Conservation (phyloP, 2,329 filamentous ascomycete genomes). For the Fusarium abutilonis region DNA sequence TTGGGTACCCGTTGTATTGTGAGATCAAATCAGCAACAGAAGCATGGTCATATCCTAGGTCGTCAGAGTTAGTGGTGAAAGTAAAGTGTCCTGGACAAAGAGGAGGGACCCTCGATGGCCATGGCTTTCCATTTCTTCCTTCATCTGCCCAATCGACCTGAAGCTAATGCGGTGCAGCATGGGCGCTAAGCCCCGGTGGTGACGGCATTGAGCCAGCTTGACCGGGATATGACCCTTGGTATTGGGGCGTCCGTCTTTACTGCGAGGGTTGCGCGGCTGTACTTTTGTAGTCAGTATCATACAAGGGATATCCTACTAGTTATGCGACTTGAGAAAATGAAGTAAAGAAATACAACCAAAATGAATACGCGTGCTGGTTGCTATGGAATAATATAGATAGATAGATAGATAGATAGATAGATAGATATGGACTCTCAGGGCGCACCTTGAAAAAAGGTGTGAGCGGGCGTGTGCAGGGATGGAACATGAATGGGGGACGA, state of each 20-base stretch:
- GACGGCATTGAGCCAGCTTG: slow-evolving; percentile 34
- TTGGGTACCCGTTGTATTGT: no score
- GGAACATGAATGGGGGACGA: slow-evolving; percentile 11
- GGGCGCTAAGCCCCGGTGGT: slow-evolving; percentile 33
- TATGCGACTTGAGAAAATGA: neutral
- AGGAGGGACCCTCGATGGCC: slow-evolving; percentile 16
- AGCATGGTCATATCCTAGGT: neutral
- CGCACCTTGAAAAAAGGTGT: slow-evolving; percentile 28
- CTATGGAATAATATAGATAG: neutral
- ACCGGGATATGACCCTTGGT: slow-evolving; percentile 8
- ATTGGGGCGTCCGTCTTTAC: neutral
- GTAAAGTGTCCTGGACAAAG: neutral
- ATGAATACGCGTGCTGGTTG: slow-evolving; percentile 5
- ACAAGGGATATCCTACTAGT: neutral
- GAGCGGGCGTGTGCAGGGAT: slow-evolving; percentile 32
- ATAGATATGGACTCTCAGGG: slow-evolving; percentile 3
- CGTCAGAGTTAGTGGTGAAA: neutral
- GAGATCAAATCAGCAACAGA: no score
- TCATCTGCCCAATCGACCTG: slow-evolving; percentile 37
- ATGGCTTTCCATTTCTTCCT: slow-evolving; percentile 9
- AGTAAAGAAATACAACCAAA: no score
- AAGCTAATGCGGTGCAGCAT: slow-evolving; percentile 35
- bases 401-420: no score
- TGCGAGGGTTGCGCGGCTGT: neutral
- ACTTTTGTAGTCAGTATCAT: neutral